phyloP scores from a whole-genome alignment of 345 rosid species.

The rapeseed (Brassica napus) region Da-Ae NC_063449.1:8490501-8491000 shows the following conservation, averaged over 20 bases:
- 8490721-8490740: not conserved
- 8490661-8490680: constrained; percentile 60
- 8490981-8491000: constrained; percentile 44
- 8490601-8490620: constrained; percentile 54
- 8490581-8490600: constrained; percentile 53
- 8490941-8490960: constrained; percentile 54
- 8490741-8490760: constrained; percentile 12
- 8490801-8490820: constrained; percentile 36
- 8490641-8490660: constrained; percentile 64
- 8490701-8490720: not conserved
- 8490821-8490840: constrained; percentile 19
- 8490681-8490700: not conserved
- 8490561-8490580: constrained; percentile 62
- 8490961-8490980: constrained; percentile 59
- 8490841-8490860: not conserved
- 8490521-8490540: constrained; percentile 55
- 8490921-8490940: constrained; percentile 62
- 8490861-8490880: not conserved
- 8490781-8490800: constrained; percentile 54
- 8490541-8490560: constrained; percentile 42
- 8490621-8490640: constrained; percentile 58
- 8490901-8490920: constrained; percentile 44
- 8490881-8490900: not conserved
- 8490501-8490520: constrained; percentile 52
- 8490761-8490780: constrained; percentile 62